Evolutionary conservation across 768 basidiomycete species (phyloP).

Genomic region (Nevesoporus exiguus): DNA sequence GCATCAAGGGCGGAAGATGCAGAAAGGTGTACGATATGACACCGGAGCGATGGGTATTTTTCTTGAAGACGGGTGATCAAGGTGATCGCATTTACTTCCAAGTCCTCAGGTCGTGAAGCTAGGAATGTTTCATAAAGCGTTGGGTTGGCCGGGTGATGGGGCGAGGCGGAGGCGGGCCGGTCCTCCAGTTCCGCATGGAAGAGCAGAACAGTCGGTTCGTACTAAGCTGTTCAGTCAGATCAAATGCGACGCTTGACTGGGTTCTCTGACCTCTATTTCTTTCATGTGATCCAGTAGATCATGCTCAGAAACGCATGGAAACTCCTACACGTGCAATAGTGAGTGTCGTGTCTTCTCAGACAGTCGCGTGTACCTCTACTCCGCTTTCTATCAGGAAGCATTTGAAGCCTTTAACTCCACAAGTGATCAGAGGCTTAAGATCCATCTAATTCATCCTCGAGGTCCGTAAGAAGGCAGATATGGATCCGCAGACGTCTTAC

Average conservation of each 20-base stretch:
- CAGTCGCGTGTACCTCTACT: constrained; percentile 62
- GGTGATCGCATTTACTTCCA: constrained; percentile 80
- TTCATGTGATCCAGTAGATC: constrained; percentile 72
- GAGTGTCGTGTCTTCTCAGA: constrained; percentile 1
- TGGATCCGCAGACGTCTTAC: constrained; percentile 34
- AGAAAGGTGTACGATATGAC: constrained; percentile 95
- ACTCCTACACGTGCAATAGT: constrained; percentile 59
- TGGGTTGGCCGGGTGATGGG: constrained; percentile 37
- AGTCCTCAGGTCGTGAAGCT: constrained; percentile 70
- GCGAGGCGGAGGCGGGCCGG: constrained; percentile 10
- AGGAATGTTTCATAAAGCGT: constrained; percentile 78
- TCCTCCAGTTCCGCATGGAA: constrained; percentile 90
- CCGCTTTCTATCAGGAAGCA: constrained; percentile 96
- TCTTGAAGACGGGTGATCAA: constrained; percentile 67
- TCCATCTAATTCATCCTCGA: constrained; percentile 47
- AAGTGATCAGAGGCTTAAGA: constrained; percentile 68
- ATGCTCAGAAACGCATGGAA: constrained; percentile 75
- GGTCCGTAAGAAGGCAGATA: not conserved
- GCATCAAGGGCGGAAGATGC: constrained; percentile 76
- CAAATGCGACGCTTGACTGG: not conserved
- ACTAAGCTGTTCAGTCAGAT: constrained; percentile 38
- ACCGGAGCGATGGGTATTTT: constrained; percentile 63
- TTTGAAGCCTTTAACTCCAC: constrained; percentile 94
- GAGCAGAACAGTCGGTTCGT: constrained; percentile 65
- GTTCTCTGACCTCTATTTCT: constrained; percentile 57